Evolutionary conservation across 139 green algal genomes (phyloP), one percentile per base, ranked within the genome.

Genomic region (Chlorella sp.): DNA sequence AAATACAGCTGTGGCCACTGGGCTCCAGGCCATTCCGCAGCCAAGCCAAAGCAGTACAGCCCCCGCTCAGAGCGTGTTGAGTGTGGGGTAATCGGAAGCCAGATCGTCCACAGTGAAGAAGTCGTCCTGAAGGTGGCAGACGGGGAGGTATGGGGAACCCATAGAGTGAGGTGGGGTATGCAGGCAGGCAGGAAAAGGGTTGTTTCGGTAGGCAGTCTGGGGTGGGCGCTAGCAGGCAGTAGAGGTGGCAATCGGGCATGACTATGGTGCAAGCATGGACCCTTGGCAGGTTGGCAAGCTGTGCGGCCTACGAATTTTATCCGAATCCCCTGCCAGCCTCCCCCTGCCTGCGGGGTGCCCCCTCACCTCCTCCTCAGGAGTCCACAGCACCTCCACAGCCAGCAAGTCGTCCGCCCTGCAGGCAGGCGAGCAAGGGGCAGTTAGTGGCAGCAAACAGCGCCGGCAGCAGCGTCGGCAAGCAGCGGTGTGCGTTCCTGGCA

Each of bases 361-460:
- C 32, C 82, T 32, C 83, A 88, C 83, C 57, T 96, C 93, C 73
- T 97, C 97, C 93, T 99, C 96, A 0, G 98, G 98, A 1, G 97
- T 99, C 98, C 98, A 99, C 89, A 99, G 91, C 79, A 99, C 95
- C 94, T 99, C 98, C 53, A 99, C 97, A 1, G 98, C 98, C 86
- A 99, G 92, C 18, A 94, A 57, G 87, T 95, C 90, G 24, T 82
- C 85, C 0, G 68, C 40, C 30, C 61, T 94, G 36, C 48, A 9
- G 9, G 48, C 48, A 57, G 48, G 48, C 9, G 48, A 5, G 48
- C 48, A 57, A 5, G 48, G 5, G 48, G n/a, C n/a, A n/a, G n/a
- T n/a, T n/a, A n/a, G n/a, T 3, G 37, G 24, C 69, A 39, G 69
- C 60, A 68, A 32, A 39, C 28, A 39, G 3, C 4, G 9, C n/a